Base-by-base conservation (phyloP, 2,329 filamentous ascomycete species). In the Orbilia oligospora region DNA sequence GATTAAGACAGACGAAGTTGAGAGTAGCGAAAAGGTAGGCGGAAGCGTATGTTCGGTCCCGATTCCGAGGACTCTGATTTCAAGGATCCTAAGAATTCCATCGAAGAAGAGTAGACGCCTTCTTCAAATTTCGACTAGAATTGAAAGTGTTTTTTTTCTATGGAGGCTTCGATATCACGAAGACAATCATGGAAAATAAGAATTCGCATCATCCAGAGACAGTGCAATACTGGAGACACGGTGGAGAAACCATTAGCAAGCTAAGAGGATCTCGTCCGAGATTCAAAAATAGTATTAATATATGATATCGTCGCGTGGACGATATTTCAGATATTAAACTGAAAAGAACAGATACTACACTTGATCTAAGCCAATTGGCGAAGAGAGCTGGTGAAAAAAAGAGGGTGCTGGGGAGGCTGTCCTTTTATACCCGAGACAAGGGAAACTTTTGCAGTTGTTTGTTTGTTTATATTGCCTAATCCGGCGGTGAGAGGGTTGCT, bases 261-360 rank as follows among this genome's bases (percentile, higher is more conserved):
- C 76, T 33, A 46, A 76, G 76, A 76, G 76, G 38, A 48, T 33
- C 18, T n/a, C 41, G 4, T 24, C 53, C 48, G 16, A 55, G 33
- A 8, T 53, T n/a, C 51, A 79, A 67, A 79, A 76, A 79, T 76
- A 65, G 24, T 65, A 76, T 67, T 70, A 71, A 76, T 73, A 69
- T 27, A 27, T 24, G 44, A 76, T 30, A 18, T 65, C 70, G 33
- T 41, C 46, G 12, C 8, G 22, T 76, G n/a, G 41, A 55, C 24
- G 51, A 44, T 8, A 53, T 76, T 73, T 71, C 76, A 79, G 76
- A 75, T 72, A 69, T 75, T 75, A 79, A 79, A 76, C 88, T 90
- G 87, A 89, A 88, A 89, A 90, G 89, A 90, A 72, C 69, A 72
- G 69, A 72, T 65, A 69, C 66, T 69, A 69, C 66, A 69, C 66